Evolutionary conservation across 306 rosid species (phyloP).

Genomic region (Vigna nakashimae): DNA sequence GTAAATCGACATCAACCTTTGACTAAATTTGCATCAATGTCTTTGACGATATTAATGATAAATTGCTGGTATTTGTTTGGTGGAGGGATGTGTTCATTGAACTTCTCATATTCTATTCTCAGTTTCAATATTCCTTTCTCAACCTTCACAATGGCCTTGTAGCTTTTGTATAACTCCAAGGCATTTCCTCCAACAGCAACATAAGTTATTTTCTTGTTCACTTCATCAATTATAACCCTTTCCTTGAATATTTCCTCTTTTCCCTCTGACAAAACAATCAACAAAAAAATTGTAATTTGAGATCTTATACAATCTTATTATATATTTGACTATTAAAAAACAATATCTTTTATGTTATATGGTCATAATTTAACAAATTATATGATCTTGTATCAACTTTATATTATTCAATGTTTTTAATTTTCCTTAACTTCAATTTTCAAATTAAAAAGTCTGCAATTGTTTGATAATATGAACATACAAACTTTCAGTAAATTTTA

Average conservation of each 20-base stretch:
- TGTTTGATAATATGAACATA: too few species aligned
- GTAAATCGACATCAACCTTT: conserved; percentile 10
- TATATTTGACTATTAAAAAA: too few species aligned
- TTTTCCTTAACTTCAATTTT: too few species aligned
- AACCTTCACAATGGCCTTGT: conserved; percentile 34
- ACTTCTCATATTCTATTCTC: conserved; percentile 44
- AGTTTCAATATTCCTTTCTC: conserved; percentile 36
- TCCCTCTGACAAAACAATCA: conserved; percentile 7
- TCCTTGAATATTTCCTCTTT: conserved; percentile 43
- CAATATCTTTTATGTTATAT: too few species aligned
- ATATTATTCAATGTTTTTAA: too few species aligned
- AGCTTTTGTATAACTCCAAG: conserved; percentile 37
- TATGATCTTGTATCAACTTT: too few species aligned
- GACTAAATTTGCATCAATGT: conserved; percentile 37
- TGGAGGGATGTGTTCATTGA: conserved; percentile 9
- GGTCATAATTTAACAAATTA: too few species aligned
- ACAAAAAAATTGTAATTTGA: too few species aligned
- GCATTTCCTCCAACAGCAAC: conserved; percentile 43
- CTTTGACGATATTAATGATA: conserved; percentile 34
- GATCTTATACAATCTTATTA: too few species aligned
- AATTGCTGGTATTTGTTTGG: conserved; percentile 43
- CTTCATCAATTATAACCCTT: conserved; percentile 37
- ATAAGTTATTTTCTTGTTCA: conserved; percentile 35
- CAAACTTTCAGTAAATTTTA: too few species aligned
- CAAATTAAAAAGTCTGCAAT: too few species aligned